These are phyloP conservation scores for Theobroma grandiflorum DNA, from an alignment of 441 rosid genomes.

Conservation along the genomic window DNA sequence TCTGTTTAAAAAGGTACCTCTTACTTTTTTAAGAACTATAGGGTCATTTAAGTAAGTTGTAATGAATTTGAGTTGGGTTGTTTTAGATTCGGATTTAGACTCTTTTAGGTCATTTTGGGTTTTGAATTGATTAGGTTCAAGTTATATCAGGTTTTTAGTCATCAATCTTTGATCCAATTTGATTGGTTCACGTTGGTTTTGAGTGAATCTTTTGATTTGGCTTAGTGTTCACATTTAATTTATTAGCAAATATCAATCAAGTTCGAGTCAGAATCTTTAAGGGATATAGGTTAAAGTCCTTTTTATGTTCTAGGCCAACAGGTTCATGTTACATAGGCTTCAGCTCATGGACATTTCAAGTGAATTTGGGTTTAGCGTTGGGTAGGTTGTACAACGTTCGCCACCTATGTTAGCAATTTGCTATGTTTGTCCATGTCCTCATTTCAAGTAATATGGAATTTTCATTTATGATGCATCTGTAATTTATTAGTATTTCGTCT, in stretches of 20 bases:
- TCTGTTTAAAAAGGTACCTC: not conserved
- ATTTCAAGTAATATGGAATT: not conserved
- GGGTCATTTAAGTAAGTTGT: not conserved
- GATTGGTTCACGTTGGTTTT: not conserved
- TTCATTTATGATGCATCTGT: not conserved
- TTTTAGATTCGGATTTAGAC: not conserved
- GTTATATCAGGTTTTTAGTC: not conserved
- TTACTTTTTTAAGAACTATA: not conserved
- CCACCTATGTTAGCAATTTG: not conserved
- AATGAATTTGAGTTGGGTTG: not conserved
- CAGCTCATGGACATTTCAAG: not conserved
- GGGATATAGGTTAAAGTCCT: not conserved
- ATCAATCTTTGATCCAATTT: not conserved
- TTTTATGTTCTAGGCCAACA: not conserved
- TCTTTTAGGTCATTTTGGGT: not conserved
- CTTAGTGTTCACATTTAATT: not conserved
- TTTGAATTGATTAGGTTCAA: not conserved
- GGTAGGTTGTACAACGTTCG: not conserved
- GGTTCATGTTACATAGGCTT: not conserved
- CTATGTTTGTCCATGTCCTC: not conserved
- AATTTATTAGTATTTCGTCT: not conserved
- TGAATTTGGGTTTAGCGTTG: not conserved
- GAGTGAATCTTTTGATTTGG: not conserved
- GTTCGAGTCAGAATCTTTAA: not conserved
- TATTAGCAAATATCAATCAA: not conserved